A percentile compares a stretch with the other conserved stretches of the same genome.
phyloP scores from a whole-genome alignment of 176 grass and related monocot genomes.

The Pontederia paniculata region DNA sequence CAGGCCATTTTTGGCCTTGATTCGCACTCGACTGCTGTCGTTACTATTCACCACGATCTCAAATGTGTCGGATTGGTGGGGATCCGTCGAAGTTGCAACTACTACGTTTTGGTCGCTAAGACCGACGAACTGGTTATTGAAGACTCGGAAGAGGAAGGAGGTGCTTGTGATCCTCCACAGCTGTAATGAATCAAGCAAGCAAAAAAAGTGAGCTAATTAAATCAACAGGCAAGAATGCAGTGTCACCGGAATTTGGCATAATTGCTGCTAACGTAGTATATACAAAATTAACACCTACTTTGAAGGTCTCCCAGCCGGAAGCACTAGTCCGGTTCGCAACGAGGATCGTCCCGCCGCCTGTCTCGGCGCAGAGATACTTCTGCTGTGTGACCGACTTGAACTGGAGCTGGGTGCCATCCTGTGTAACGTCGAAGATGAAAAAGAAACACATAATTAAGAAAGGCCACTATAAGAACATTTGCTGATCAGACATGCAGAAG shows the following conservation, averaged over 20 bases:
- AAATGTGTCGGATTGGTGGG: constrained; percentile 35
- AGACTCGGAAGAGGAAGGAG: constrained; percentile 41
- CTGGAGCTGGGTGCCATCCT: constrained; percentile 64
- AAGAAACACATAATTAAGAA: background rate
- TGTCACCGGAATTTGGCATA: no score
- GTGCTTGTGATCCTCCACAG: constrained; percentile 49
- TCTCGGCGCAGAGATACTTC: constrained; percentile 41
- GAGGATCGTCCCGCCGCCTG: constrained; percentile 35
- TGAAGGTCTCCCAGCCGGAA: constrained; percentile 67
- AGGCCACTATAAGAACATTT: background rate
- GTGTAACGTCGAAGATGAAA: background rate
- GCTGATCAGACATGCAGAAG: no score
- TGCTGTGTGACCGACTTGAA: constrained; percentile 39
- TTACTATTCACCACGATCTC: constrained; percentile 26
- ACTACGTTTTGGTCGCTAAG: constrained; percentile 19
- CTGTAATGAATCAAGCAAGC: constrained; percentile 2
- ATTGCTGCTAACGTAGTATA: no score
- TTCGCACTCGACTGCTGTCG: constrained; percentile 22
- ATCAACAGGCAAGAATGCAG: no score
- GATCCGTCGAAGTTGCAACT: constrained; percentile 17
- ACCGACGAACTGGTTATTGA: constrained; percentile 32
- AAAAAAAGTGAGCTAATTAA: no score
- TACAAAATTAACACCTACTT: no score
- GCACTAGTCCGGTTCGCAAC: constrained; percentile 37
- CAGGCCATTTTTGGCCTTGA: constrained; percentile 44